Evolutionary conservation across 2,329 filamentous ascomycete genomes (phyloP).

Genomic region (Fusarium anthophilum): DNA sequence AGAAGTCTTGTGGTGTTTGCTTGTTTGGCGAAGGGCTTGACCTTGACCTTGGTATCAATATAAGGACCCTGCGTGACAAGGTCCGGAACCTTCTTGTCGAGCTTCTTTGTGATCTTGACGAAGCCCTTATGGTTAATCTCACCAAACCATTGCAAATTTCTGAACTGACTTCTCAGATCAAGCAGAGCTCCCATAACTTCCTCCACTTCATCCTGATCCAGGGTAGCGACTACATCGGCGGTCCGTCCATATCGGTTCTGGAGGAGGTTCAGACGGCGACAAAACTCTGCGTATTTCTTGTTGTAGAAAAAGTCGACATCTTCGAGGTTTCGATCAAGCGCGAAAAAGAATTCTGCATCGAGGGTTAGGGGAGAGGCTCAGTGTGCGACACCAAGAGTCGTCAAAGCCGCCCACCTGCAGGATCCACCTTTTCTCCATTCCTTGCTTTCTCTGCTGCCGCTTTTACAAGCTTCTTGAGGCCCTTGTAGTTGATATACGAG

Average conservation of each 20-base stretch:
- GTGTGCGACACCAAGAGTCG: conserved; percentile 41
- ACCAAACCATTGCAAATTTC: conserved; percentile 97
- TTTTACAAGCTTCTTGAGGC: conserved; percentile 95
- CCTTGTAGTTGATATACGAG: conserved; percentile 89
- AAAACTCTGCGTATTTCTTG: conserved; percentile 88
- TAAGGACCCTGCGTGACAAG: conserved; percentile 85
- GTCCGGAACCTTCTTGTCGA: conserved; percentile 90
- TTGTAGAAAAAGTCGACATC: conserved; percentile 98
- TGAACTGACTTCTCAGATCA: conserved; percentile 85
- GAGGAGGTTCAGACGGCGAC: conserved; percentile 84
- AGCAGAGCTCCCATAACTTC: conserved; percentile 91
- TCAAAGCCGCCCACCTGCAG: conserved; percentile 77
- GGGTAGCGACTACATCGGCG: conserved; percentile 72
- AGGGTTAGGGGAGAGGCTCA: conserved; percentile 47
- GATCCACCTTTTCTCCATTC: conserved; percentile 79
- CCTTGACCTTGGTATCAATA: conserved; percentile 89
- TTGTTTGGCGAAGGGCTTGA: conserved; percentile 85
- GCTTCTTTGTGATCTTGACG: conserved; percentile 98
- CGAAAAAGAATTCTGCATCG: conserved; percentile 89
- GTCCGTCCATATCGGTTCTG: conserved; percentile 86
- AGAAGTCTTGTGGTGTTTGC: conserved; percentile 59
- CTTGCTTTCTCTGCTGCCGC: conserved; percentile 72
- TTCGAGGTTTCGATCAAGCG: conserved; percentile 95
- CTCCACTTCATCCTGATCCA: conserved; percentile 89
- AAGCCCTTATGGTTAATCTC: conserved; percentile 96